These are phyloP conservation scores for Xylaria sp. DNA, from an alignment of 2,329 filamentous ascomycete genomes.

Conservation along the genomic window DNA sequence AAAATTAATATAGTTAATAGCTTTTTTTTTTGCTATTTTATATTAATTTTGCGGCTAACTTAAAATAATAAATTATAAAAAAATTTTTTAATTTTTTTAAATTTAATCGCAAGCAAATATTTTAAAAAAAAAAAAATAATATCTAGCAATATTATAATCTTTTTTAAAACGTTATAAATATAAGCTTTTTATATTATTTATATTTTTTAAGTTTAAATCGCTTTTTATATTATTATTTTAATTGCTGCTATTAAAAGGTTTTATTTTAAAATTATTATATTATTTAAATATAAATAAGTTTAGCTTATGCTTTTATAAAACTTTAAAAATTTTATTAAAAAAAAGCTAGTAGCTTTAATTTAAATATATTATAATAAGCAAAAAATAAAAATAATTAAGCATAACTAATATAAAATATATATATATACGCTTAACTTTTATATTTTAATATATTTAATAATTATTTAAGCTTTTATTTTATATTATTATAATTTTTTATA, in stretches of 20 bases:
- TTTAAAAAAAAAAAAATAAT: background rate
- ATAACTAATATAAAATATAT: background rate
- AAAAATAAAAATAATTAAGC: background rate
- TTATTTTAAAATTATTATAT: background rate
- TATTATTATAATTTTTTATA: background rate
- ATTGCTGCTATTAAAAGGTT: background rate
- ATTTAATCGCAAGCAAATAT: background rate
- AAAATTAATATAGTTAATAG: background rate
- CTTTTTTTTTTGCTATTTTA: background rate
- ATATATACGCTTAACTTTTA: background rate
- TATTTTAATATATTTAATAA: background rate
- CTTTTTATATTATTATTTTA: background rate
- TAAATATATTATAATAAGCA: background rate
- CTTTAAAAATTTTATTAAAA: background rate
- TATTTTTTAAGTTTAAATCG: background rate
- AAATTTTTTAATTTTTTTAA: background rate
- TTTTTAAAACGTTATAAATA: background rate
- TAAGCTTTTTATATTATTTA: background rate
- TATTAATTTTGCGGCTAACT: background rate
- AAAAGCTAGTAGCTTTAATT: background rate
- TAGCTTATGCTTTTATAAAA: background rate
- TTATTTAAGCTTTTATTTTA: background rate
- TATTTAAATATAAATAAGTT: background rate
- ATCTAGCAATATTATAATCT: background rate
- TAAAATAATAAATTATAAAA: background rate